phyloP scores from a whole-genome alignment of 768 basidiomycete genomes.

The Naganishia kalamii region DNA sequence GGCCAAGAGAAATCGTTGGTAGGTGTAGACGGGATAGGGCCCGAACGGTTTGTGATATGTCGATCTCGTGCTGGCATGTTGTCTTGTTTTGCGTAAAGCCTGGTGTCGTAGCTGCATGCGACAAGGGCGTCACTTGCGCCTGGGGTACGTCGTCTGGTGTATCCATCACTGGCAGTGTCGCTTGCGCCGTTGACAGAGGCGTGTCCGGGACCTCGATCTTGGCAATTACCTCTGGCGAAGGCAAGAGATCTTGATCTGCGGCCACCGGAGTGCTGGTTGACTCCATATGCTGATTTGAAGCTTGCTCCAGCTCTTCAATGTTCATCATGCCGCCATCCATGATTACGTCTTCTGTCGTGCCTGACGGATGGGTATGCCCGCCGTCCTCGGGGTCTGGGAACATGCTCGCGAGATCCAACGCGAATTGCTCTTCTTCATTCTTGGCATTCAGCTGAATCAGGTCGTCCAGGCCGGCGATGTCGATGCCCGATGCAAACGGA shows the following conservation, averaged over 20 bases:
- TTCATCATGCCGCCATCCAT: slow-evolving; percentile 13
- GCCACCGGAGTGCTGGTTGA: neutral
- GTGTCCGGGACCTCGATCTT: neutral
- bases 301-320: neutral
- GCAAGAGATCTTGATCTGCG: neutral
- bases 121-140: neutral
- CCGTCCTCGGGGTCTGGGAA: slow-evolving; percentile 2
- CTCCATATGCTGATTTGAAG: neutral
- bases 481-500: neutral
- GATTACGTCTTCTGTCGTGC: neutral
- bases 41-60: neutral
- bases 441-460: slow-evolving; percentile 1
- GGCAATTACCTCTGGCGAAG: neutral
- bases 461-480: neutral
- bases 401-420: slow-evolving; percentile 6
- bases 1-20: neutral
- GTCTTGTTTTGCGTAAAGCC: neutral
- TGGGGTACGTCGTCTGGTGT: neutral
- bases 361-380: neutral
- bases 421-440: slow-evolving; percentile 9
- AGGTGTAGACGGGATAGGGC: slow-evolving; percentile 2
- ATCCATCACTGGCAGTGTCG: neutral
- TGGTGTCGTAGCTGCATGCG: neutral
- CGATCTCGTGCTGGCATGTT: slow-evolving; percentile 11
- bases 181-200: neutral